phyloP scores from a whole-genome alignment of 202 grass and related monocot species.

The Carex arenaria region DNA sequence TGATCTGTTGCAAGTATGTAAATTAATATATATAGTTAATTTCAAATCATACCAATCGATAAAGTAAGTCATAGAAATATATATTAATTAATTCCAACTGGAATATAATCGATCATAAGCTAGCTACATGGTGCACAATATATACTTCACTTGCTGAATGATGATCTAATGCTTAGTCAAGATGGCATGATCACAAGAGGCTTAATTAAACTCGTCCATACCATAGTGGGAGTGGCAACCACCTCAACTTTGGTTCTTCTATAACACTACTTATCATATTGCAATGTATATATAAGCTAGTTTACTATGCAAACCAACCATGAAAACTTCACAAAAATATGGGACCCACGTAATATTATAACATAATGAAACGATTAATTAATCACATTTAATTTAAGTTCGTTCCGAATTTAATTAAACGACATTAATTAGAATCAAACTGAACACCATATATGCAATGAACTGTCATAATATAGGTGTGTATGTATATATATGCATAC shows the following conservation, averaged over 20 bases:
- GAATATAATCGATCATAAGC: slow-evolving; percentile 11
- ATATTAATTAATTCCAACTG: neutral
- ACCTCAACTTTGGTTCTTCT: slow-evolving; percentile 5
- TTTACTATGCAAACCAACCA: neutral
- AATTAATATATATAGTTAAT: neutral
- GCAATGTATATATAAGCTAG: neutral
- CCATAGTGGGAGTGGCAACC: slow-evolving; percentile 3
- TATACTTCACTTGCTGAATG: neutral
- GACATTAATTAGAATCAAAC: neutral
- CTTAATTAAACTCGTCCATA: slow-evolving; percentile 24
- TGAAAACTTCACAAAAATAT: neutral
- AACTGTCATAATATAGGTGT: neutral
- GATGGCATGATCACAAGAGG: slow-evolving; percentile 3
- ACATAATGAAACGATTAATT: neutral
- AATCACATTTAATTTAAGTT: neutral
- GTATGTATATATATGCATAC: slow-evolving; percentile 3
- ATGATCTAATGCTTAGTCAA: slow-evolving; percentile 18
- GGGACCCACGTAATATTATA: neutral
- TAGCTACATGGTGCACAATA: neutral
- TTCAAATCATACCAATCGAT: neutral
- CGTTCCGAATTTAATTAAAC: neutral
- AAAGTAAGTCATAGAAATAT: neutral
- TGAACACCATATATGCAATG: neutral
- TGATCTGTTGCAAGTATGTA: neutral
- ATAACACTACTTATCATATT: slow-evolving; percentile 6